A percentile compares a stretch with the other conserved stretches of the same genome.
Conservation (phyloP, 2,329 filamentous ascomycete genomes). For the Penicillium frequentans region DNA sequence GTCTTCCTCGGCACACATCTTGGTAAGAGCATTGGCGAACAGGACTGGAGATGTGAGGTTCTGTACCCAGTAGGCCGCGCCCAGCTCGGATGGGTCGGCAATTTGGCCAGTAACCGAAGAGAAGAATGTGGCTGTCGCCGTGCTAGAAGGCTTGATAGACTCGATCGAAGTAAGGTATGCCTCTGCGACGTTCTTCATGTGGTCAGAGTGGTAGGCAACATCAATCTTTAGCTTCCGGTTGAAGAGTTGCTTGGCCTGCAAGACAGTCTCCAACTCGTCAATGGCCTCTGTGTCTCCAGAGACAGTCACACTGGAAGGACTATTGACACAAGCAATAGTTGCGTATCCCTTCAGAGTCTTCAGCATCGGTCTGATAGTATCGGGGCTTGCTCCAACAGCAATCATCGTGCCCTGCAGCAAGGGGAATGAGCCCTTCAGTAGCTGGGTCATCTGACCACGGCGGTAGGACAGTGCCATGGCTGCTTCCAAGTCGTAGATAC, state of each 20-base stretch:
- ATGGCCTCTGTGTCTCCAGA: constrained; percentile 21
- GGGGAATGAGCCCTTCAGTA: constrained; percentile 19
- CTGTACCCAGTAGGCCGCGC: constrained; percentile 26
- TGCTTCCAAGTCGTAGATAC: constrained; percentile 16
- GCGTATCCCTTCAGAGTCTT: constrained; percentile 16
- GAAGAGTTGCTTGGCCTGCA: constrained; percentile 18
- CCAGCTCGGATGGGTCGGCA: constrained; percentile 18
- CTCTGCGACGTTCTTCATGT: constrained; percentile 22
- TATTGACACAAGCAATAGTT: constrained; percentile 24
- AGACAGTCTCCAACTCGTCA: constrained; percentile 13
- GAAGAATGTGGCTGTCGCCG: constrained; percentile 16
- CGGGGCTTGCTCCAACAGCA: constrained; percentile 25
- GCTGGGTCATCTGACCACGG: constrained; percentile 21
- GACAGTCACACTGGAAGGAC: constrained; percentile 22
- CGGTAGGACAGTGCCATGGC: constrained; percentile 23
- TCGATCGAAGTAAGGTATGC: constrained; percentile 19
- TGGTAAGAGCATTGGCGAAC: constrained; percentile 22
- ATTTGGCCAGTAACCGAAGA: constrained; percentile 20
- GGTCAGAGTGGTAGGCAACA: constrained; percentile 23
- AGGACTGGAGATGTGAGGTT: constrained; percentile 25
- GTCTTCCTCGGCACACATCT: constrained; percentile 17
- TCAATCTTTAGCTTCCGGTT: constrained; percentile 35
- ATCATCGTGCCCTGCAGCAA: constrained; percentile 29
- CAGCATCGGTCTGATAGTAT: constrained; percentile 14
- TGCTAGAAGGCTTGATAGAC: constrained; percentile 13